A percentile compares a stretch with the other conserved stretches of the same genome.
phyloP scores from a whole-genome alignment of 441 rosid species.

The Cnidoscolus chayamansa region DNA sequence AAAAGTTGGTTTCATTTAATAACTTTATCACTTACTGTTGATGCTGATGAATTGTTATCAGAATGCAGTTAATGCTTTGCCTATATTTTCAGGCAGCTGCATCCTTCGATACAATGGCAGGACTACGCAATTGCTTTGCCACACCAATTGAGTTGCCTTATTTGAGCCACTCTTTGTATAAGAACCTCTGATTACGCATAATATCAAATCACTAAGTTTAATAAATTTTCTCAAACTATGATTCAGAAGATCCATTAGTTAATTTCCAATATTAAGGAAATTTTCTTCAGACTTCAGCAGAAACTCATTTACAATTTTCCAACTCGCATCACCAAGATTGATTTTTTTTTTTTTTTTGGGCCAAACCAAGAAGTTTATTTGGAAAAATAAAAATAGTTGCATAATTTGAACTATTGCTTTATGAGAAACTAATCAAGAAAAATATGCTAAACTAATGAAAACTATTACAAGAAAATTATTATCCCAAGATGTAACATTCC shows the following conservation, averaged over 20 bases:
- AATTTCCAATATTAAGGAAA: no score
- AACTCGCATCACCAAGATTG: no score
- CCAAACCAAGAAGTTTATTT: background rate
- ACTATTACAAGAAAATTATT: background rate
- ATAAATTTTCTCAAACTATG: no score
- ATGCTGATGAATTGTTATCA: background rate
- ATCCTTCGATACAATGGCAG: background rate
- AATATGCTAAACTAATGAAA: background rate
- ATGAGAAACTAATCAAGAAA: background rate
- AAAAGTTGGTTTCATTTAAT: background rate
- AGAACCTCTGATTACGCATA: no score
- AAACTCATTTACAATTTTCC: no score
- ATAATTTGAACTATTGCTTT: background rate
- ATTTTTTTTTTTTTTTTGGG: no score
- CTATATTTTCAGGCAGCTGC: background rate
- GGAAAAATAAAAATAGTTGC: background rate
- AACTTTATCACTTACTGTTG: background rate
- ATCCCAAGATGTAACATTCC: no score
- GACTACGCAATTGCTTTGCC: background rate
- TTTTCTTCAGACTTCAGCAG: no score
- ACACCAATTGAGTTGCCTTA: background rate
- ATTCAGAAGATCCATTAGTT: no score
- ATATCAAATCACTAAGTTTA: no score
- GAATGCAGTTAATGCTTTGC: background rate
- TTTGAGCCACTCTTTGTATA: background rate